phyloP scores from a whole-genome alignment of 2,329 filamentous ascomycete genomes.

The Plectosphaerella cucumerina region DNA sequence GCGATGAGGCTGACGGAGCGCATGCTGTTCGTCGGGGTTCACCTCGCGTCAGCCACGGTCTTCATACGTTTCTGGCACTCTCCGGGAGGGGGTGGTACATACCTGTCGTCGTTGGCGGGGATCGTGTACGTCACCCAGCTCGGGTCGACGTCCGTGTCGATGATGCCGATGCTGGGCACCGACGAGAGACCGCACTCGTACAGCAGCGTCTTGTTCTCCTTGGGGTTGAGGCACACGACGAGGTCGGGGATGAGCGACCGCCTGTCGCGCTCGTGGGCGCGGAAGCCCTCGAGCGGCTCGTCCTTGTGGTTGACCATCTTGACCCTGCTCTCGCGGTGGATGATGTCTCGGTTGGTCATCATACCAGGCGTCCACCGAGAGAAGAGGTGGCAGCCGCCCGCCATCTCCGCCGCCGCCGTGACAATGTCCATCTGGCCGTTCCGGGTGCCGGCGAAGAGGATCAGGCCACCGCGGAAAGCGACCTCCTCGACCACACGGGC shows the following conservation, averaged over 20 bases:
- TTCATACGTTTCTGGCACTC: too few relatives aligned
- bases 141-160: slow-evolving; percentile 90
- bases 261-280: slow-evolving; percentile 57
- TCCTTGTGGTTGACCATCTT: slow-evolving; percentile 79
- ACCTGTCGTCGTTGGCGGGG: slow-evolving; percentile 94
- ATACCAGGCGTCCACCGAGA: slow-evolving; percentile 88
- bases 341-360: slow-evolving; percentile 90
- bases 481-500: slow-evolving; percentile 91
- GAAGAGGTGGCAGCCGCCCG: slow-evolving; percentile 82
- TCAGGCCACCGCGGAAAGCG: slow-evolving; percentile 73
- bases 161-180: slow-evolving; percentile 89
- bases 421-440: slow-evolving; percentile 77
- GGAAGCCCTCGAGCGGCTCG: slow-evolving; percentile 54
- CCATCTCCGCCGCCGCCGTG: slow-evolving; percentile 73
- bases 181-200: slow-evolving; percentile 86
- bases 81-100: slow-evolving; percentile 19
- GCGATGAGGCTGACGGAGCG: slow-evolving; percentile 78
- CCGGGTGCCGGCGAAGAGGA: slow-evolving; percentile 87
- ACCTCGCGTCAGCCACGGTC: background rate
- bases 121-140: slow-evolving; percentile 96
- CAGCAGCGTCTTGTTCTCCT: slow-evolving; percentile 86
- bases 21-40: too few relatives aligned
- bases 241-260: slow-evolving; percentile 78
- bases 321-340: slow-evolving; percentile 65
- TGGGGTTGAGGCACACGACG: slow-evolving; percentile 86